Evolutionary conservation across 306 rosid genomes (phyloP).

Genomic region (Glycine soja): DNA sequence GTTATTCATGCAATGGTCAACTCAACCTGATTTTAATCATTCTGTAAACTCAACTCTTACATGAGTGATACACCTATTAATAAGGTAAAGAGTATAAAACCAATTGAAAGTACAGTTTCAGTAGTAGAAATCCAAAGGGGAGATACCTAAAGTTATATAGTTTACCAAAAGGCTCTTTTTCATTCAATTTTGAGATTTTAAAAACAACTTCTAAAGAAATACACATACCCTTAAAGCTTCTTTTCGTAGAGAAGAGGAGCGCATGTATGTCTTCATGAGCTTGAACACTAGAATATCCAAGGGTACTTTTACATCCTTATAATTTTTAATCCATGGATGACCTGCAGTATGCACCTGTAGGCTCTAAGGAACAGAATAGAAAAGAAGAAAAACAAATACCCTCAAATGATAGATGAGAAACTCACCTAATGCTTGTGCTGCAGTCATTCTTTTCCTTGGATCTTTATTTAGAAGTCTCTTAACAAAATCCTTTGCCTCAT

Average conservation of each 20-base stretch:
- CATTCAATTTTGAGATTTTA: conserved; percentile 22
- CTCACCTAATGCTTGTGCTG: conserved; percentile 88
- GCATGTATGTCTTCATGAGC: conserved; percentile 90
- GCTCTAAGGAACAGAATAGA: conserved; percentile 48
- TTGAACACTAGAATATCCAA: conserved; percentile 81
- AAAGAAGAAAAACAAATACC: conserved; percentile 27
- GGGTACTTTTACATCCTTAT: conserved; percentile 68
- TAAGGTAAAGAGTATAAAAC: conserved; percentile 23
- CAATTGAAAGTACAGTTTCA: neutral
- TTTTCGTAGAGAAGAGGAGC: conserved; percentile 84
- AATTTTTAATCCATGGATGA: conserved; percentile 86
- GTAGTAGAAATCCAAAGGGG: neutral
- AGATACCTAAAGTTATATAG: neutral
- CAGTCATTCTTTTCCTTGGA: conserved; percentile 92
- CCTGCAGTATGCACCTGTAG: conserved; percentile 65
- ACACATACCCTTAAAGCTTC: conserved; percentile 89
- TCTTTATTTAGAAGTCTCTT: conserved; percentile 86
- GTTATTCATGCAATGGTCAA: conserved; percentile 24
- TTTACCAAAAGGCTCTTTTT: neutral
- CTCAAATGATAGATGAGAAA: conserved; percentile 38
- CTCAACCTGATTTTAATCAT: too few species aligned
- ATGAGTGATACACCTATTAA: conserved; percentile 16
- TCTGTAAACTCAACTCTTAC: neutral
- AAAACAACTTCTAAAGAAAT: conserved; percentile 26
- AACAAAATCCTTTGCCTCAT: conserved; percentile 83